phyloP scores from a whole-genome alignment of 2,329 filamentous ascomycete genomes.

The Tolypocladium endophyticum region DNA sequence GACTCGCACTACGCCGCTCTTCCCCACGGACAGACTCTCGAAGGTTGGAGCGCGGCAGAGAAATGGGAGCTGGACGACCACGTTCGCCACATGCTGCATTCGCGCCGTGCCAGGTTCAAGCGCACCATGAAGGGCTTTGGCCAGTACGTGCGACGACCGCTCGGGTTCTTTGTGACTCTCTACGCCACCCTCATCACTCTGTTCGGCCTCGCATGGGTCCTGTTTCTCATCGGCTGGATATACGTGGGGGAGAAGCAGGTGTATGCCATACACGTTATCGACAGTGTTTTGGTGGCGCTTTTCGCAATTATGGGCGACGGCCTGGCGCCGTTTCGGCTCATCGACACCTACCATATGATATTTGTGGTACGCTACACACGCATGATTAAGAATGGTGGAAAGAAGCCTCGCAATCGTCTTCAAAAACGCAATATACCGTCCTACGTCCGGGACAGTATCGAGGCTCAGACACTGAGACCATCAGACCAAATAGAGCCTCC shows the following conservation, averaged over 20 bases:
- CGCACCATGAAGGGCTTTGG: constrained; percentile 69
- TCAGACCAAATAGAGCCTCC: not conserved
- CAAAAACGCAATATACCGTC: not conserved
- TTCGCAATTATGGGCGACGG: constrained; percentile 64
- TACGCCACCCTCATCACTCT: constrained; percentile 76
- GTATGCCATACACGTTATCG: constrained; percentile 60
- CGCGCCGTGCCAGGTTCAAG: constrained; percentile 68
- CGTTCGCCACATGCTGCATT: constrained; percentile 81
- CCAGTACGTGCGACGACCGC: constrained; percentile 64
- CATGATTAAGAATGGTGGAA: constrained; percentile 32
- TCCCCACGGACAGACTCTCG: constrained; percentile 60
- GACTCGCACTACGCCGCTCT: constrained; percentile 70
- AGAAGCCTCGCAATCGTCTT: constrained; percentile 1
- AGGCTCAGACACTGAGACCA: too few species aligned
- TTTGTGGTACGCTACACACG: constrained; percentile 61
- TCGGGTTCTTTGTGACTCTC: constrained; percentile 75
- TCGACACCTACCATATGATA: constrained; percentile 83
- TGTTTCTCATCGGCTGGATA: constrained; percentile 88
- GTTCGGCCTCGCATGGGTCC: constrained; percentile 78
- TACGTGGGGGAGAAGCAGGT: constrained; percentile 64
- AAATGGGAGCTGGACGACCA: constrained; percentile 73
- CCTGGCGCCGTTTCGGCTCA: constrained; percentile 60
- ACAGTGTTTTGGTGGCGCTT: constrained; percentile 59
- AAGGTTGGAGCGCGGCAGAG: constrained; percentile 66
- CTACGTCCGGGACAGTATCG: not conserved